Base-by-base conservation (phyloP, 192 early-diverging fungal genomes). In the Linnemannia hyalina region DNA sequence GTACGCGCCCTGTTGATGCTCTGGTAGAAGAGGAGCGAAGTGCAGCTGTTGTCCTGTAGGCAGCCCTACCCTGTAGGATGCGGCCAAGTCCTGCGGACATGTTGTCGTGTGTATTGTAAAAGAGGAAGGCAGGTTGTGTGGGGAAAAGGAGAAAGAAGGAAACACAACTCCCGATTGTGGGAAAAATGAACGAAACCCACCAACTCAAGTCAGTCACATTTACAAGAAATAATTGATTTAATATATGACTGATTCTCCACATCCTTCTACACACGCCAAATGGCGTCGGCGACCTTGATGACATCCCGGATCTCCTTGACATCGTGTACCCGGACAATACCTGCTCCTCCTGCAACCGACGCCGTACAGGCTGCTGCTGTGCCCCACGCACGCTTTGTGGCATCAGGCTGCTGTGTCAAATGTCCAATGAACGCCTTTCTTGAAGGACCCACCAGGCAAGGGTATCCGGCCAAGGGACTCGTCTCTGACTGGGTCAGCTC, bases 241-340 rank as follows among this genome's bases (percentile, higher is more conserved):
- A 63, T 63, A 57, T 18, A 10, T 65, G 13, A 29, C 57, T n/a
- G 26, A 65, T 13, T 32, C 26, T 26, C 29, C 13, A 52, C 49
- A 52, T 65, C 29, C 60, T 32, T 65, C 60, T 65, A 65, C 32
- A 74, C 76, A 11, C 79, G 74, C 84, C 85, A 89, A 42, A 89
- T 89, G 4, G 78, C 82, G 88, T 99, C 98, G 15, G 96, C 91
- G 3, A 99, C 95, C 73, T 93, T 91, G 60, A 94, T 92, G 1
- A 99, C 97, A 78, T 99, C 97, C 41, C 90, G 81, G 95, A 98
- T 99, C 78, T 99, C 98, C 38, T 93, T 91, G 15, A 99, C 95
- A 89, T 99, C 98, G 89, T 99, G 99, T 1, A 99, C 97, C 44
- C 99, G 89, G 22, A 99, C 82, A 71, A 99, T 94, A 57, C 90